A percentile compares a stretch with the other conserved stretches of the same genome.
Conservation (phyloP, 148 eudicot species). For the Silene latifolia region DNA sequence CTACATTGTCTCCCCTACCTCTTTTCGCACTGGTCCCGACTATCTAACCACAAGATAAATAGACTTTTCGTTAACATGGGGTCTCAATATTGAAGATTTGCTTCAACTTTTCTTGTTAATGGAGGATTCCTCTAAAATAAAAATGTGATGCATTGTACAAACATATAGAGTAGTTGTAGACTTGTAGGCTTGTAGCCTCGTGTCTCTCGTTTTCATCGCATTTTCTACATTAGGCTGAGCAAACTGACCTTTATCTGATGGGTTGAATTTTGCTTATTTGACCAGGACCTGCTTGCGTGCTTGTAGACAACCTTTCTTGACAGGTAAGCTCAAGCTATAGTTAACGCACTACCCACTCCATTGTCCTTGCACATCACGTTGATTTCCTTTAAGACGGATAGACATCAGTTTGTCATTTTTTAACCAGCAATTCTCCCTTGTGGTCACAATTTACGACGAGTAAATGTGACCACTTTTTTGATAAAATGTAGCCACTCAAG, state of each 20-base stretch:
- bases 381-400: too few species aligned
- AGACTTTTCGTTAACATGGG: neutral
- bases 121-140: neutral
- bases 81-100: neutral
- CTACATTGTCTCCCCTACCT: neutral
- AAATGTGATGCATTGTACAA: too few species aligned
- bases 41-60: slow-evolving; percentile 5
- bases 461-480: too few species aligned
- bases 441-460: too few species aligned
- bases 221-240: slow-evolving; percentile 2
- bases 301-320: slow-evolving; percentile 24
- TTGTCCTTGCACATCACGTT: too few species aligned
- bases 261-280: slow-evolving; percentile 14
- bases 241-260: slow-evolving; percentile 7
- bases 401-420: too few species aligned
- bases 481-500: too few species aligned
- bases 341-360: slow-evolving; percentile 14
- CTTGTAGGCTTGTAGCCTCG: neutral
- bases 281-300: slow-evolving; percentile 16
- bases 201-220: slow-evolving; percentile 11
- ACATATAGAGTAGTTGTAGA: neutral
- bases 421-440: too few species aligned
- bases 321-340: slow-evolving; percentile 12
- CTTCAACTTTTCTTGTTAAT: neutral
- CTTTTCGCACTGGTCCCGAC: slow-evolving; percentile 8